Conservation (phyloP, 257 asterid genomes). For the Solanum lycopersicoides region DNA sequence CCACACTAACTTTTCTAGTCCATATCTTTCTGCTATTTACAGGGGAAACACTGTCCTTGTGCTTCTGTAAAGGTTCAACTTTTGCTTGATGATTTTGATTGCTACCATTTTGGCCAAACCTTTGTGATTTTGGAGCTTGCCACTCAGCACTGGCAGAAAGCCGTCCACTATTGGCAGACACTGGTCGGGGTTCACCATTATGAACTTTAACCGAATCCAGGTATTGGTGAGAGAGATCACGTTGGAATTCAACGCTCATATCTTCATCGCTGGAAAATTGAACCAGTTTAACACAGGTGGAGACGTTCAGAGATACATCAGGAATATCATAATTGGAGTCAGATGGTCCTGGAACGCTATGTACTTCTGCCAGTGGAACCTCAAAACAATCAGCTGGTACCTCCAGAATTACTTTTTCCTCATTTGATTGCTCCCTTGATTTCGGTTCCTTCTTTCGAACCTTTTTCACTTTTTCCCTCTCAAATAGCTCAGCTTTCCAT, state of each 20-base stretch:
- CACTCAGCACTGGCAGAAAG: constrained; percentile 16
- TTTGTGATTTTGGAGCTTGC: constrained; percentile 48
- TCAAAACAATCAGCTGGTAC: constrained; percentile 23
- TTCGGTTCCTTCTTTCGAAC: constrained; percentile 76
- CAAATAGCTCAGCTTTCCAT: constrained; percentile 38
- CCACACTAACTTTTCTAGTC: constrained; percentile 55
- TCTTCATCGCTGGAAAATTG: constrained; percentile 27
- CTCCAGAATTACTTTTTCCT: constrained; percentile 14
- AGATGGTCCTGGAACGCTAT: constrained; percentile 28
- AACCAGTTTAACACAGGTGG: constrained; percentile 16
- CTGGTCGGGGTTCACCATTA: constrained; percentile 23
- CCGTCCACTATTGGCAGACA: constrained; percentile 17
- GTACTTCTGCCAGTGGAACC: constrained; percentile 33
- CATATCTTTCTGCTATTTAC: constrained; percentile 49
- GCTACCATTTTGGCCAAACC: constrained; percentile 26
- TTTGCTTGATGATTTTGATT: constrained; percentile 39
- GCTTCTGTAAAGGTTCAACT: constrained; percentile 39
- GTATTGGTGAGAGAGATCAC: constrained; percentile 17
- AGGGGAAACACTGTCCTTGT: constrained; percentile 26
- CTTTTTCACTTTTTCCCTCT: constrained; percentile 67
- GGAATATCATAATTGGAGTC: background rate
- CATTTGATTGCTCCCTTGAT: constrained; percentile 38
- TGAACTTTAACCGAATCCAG: constrained; percentile 20
- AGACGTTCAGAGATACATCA: constrained; percentile 13
- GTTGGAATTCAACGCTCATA: constrained; percentile 27